Evolutionary conservation across 2,329 filamentous ascomycete species (phyloP).

Genomic region (Hypoxylon sp.): DNA sequence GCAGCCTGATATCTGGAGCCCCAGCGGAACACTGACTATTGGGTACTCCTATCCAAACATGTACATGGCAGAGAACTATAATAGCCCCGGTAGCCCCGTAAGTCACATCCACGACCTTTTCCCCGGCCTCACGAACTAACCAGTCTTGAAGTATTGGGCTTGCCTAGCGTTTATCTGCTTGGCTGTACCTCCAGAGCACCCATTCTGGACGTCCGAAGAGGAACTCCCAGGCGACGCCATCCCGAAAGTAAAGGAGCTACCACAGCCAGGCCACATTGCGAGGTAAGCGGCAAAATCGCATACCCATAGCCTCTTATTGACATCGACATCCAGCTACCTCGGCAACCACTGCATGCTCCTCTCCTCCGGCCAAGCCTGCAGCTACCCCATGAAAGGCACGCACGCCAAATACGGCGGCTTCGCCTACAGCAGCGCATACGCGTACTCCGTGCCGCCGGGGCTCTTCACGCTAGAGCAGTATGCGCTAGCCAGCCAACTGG

Average conservation of each 20-base stretch:
- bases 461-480: constrained; percentile 83
- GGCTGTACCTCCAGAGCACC: constrained; percentile 76
- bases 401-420: constrained; percentile 87
- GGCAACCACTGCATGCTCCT: constrained; percentile 84
- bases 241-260: constrained; percentile 72
- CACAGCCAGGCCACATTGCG: constrained; percentile 81
- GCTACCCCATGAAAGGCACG: constrained; percentile 84
- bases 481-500: constrained; percentile 81
- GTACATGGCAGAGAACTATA: constrained; percentile 87
- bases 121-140: constrained; percentile 19
- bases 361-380: constrained; percentile 83
- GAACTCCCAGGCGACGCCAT: constrained; percentile 70
- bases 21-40: constrained; percentile 80
- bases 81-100: constrained; percentile 77
- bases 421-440: constrained; percentile 82
- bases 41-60: constrained; percentile 86
- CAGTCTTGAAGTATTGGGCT: constrained; percentile 76
- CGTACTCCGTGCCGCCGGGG: constrained; percentile 82
- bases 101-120: constrained; percentile 42
- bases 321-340: constrained; percentile 63
- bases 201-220: constrained; percentile 81
- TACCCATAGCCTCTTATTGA: constrained; percentile 18
- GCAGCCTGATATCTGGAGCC: constrained; percentile 80
- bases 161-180: constrained; percentile 83
- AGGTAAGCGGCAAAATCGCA: constrained; percentile 56